Percentiles rank a stretch among this genome's conserved stretches.
These are phyloP conservation scores for Lodderomyces oxycetoniae DNA, from an alignment of 1,139 yeast genomes.

Conservation along the genomic window DNA sequence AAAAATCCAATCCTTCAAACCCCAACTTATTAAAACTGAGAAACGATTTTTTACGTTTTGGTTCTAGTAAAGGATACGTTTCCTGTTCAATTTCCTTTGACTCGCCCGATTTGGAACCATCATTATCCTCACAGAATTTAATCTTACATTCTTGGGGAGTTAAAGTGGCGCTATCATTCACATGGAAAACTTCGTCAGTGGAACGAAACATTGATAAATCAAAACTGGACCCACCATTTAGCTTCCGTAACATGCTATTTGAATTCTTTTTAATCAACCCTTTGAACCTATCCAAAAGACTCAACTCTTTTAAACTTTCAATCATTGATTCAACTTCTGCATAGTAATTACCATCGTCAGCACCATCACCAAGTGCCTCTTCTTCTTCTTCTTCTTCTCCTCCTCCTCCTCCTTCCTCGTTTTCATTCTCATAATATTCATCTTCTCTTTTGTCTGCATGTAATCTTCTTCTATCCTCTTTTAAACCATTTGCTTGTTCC, in stretches of 20 bases:
- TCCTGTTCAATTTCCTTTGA: neutral
- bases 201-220: slow-evolving; percentile 2
- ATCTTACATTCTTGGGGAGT: no score
- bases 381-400: slow-evolving; percentile 1
- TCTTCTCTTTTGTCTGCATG: neutral
- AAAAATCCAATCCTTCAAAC: no score
- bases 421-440: neutral
- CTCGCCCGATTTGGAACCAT: no score
- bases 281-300: slow-evolving; percentile 10
- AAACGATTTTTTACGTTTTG: slow-evolving; percentile 7
- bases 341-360: neutral
- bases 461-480: neutral
- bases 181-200: no score
- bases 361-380: neutral
- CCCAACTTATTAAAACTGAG: neutral
- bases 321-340: slow-evolving; percentile 5
- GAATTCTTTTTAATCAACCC: slow-evolving; percentile 8
- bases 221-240: slow-evolving; percentile 4
- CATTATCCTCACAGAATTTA: no score
- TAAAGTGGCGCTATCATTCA: no score
- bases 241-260: neutral
- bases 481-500: no score
- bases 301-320: slow-evolving; percentile 9
- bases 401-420: neutral
- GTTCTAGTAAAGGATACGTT: neutral